Evolutionary conservation across 1,139 yeast species (phyloP), one percentile per base, ranked within the genome.

Genomic region (Geotrichum candidum): DNA sequence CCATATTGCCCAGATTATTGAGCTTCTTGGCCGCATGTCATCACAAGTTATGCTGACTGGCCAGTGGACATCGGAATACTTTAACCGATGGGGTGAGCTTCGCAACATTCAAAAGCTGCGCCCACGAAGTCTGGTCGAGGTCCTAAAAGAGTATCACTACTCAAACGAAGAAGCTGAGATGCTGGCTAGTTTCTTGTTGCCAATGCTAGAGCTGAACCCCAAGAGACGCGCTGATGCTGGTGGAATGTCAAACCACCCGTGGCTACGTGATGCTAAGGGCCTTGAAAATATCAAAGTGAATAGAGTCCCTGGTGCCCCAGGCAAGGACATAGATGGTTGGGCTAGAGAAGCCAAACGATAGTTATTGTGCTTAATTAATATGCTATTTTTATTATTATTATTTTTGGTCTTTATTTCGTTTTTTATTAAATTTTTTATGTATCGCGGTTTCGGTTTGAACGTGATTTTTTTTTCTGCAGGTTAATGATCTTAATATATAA

Each of bases 1-100:
- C 73, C 96, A 90, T 73, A 73, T 90, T 66, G 96, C 96, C 0
- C 96, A 89, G 71, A 87, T 89, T 35, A 82, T 88, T 51, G 96
- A 89, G 74, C 77, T 89, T 50, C 74, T 88, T 53, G 91, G 92
- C 1, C 76, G 78, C 33, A 79, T 84, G 55, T 90, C 94, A 1
- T 72, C 78, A 11, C 77, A 78, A 50, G 77, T 83, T 45, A 76
- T 87, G 54, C 73, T 77, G 57, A 76, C 82, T 48, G 88, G 91
- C 64, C 78, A 78, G 64, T 79, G 82, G 71, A 78, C 85, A 1
- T 72, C 77, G 51, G 79, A 81, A 63, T 84, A 77, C 70, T 87
- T 86, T 73, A 82, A 82, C 68, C 75, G 84, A 33, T 78, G 84
- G 70, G 80, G 81, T 38, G 78, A 76, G 59, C 77, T 84, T 62